Percentiles rank a stretch among this genome's conserved stretches.
Evolutionary conservation across 2,329 filamentous ascomycete genomes (phyloP).

Genomic region (Cordyceps cateniannulata): DNA sequence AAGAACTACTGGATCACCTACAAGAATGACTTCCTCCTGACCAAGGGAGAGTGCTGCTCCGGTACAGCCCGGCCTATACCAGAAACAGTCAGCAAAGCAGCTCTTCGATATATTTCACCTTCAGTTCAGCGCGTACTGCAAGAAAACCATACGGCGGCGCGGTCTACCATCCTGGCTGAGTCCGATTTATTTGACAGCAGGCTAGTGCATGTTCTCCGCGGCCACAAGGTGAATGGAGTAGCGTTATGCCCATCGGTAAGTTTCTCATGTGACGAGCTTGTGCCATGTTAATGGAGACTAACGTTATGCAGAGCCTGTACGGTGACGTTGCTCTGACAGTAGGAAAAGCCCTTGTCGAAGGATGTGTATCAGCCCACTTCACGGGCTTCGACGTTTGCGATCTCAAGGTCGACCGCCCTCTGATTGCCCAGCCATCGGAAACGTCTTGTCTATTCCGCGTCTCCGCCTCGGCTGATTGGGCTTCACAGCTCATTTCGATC

Average conservation of each 20-base stretch:
- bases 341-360: neutral
- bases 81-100: neutral
- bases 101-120: neutral
- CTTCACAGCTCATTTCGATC: slow-evolving; percentile 13
- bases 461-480: slow-evolving; percentile 16
- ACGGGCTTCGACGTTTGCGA: slow-evolving; percentile 17
- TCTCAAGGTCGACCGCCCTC: slow-evolving; percentile 18
- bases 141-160: neutral
- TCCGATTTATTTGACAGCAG: neutral
- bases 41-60: slow-evolving; percentile 40
- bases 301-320: neutral
- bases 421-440: slow-evolving; percentile 15
- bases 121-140: slow-evolving; percentile 1
- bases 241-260: neutral
- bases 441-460: slow-evolving; percentile 16
- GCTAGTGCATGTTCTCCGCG: neutral
- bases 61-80: neutral
- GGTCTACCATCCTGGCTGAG: slow-evolving; percentile 13
- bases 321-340: neutral
- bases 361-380: neutral
- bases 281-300: neutral
- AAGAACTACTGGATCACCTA: slow-evolving; percentile 63
- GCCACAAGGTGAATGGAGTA: neutral
- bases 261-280: neutral
- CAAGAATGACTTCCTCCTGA: slow-evolving; percentile 61